Percentiles rank a stretch among this genome's conserved stretches.
phyloP scores from a whole-genome alignment of 192 early-diverging fungal genomes.

The Coemansia sp. region DNA sequence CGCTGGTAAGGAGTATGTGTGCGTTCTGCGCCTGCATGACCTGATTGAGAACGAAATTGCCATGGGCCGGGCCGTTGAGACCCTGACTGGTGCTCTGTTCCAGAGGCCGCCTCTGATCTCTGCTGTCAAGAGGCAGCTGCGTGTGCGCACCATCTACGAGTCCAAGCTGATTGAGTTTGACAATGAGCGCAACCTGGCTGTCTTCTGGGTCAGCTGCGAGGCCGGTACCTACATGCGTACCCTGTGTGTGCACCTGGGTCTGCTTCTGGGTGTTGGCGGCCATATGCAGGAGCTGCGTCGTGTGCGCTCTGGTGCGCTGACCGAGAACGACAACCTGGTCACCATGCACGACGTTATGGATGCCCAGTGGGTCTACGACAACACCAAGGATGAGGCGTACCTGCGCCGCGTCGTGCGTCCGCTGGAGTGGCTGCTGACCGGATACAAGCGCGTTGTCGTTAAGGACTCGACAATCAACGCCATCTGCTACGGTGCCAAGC shows the following conservation, averaged over 20 bases:
- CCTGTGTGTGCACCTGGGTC: constrained; percentile 96
- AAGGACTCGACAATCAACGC: constrained; percentile 99
- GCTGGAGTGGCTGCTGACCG: constrained; percentile 87
- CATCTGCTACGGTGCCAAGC: constrained; percentile 98
- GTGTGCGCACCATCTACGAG: constrained; percentile 97
- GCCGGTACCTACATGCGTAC: constrained; percentile 99
- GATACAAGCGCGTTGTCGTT: constrained; percentile 97
- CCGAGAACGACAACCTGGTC: constrained; percentile 92
- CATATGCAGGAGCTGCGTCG: constrained; percentile 99
- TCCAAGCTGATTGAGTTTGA: constrained; percentile 95
- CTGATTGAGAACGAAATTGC: constrained; percentile 88
- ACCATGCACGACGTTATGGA: constrained; percentile 99
- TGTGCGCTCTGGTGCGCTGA: constrained; percentile 87
- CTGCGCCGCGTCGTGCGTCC: constrained; percentile 90
- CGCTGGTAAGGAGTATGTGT: constrained; percentile 99
- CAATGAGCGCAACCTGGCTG: constrained; percentile 91
- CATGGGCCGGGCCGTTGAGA: constrained; percentile 82
- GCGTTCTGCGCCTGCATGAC: constrained; percentile 92
- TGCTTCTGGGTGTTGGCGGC: constrained; percentile 91
- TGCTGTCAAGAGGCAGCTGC: constrained; percentile 98
- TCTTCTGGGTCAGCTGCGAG: constrained; percentile 98
- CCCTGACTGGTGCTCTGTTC: constrained; percentile 97
- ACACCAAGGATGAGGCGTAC: constrained; percentile 97
- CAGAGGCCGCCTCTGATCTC: constrained; percentile 98
- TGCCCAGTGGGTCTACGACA: constrained; percentile 98